Percentiles rank a stretch among this genome's conserved stretches.
phyloP scores from a whole-genome alignment of 2,329 filamentous ascomycete species.

The Exutisphaerella laricina region DNA sequence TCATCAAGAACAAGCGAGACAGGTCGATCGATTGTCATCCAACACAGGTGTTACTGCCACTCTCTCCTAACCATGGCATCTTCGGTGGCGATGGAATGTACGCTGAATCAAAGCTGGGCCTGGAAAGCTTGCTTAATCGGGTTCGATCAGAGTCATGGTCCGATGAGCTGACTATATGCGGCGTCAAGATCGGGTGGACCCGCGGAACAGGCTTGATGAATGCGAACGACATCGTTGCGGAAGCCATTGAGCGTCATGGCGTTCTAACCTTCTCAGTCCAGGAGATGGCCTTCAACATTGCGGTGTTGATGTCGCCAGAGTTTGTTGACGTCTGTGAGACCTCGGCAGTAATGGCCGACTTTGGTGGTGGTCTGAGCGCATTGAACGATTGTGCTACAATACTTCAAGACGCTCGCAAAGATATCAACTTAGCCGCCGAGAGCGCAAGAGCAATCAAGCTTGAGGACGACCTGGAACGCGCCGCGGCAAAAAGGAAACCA shows the following conservation, averaged over 20 bases:
- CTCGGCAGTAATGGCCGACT: slow-evolving; percentile 92
- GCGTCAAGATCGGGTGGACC: slow-evolving; percentile 98
- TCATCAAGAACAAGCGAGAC: slow-evolving; percentile 85
- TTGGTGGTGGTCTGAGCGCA: slow-evolving; percentile 97
- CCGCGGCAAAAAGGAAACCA: slow-evolving; percentile 93
- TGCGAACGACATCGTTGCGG: slow-evolving; percentile 94
- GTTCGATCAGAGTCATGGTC: slow-evolving; percentile 98
- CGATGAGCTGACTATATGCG: slow-evolving; percentile 96
- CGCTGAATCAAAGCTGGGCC: slow-evolving; percentile 92
- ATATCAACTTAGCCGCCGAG: slow-evolving; percentile 92
- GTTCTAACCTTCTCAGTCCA: slow-evolving; percentile 98
- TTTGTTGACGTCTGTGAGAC: slow-evolving; percentile 94
- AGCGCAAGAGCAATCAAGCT: slow-evolving; percentile 90
- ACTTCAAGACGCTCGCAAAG: slow-evolving; percentile 89
- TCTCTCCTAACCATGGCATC: slow-evolving; percentile 97
- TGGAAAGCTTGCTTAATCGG: slow-evolving; percentile 96
- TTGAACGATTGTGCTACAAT: slow-evolving; percentile 90
- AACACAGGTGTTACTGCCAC: slow-evolving; percentile 89
- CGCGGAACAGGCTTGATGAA: slow-evolving; percentile 97
- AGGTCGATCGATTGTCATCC: slow-evolving; percentile 91
- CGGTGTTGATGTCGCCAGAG: slow-evolving; percentile 89
- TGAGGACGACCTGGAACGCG: slow-evolving; percentile 83
- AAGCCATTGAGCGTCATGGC: slow-evolving; percentile 92
- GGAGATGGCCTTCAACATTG: slow-evolving; percentile 98
- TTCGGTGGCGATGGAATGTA: slow-evolving; percentile 98